Evolutionary conservation across 169 alveolate genomes (phyloP).

Genomic region (Cryptosporidium bovis): DNA sequence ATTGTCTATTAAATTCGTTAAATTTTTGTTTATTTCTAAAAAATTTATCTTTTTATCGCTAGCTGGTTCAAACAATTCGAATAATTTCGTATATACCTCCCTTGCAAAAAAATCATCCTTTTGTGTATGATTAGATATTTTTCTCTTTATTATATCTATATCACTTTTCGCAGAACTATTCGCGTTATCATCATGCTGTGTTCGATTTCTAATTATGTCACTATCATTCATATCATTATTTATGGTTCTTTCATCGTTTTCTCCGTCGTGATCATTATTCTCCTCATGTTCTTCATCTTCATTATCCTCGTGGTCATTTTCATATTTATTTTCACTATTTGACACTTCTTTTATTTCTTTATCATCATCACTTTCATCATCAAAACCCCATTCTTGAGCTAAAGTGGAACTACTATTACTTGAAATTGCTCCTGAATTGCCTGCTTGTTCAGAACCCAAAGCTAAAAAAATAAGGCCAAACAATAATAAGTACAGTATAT

Average conservation of each 20-base stretch:
- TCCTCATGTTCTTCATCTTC: neutral
- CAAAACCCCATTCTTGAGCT: conserved; percentile 6
- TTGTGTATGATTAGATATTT: neutral
- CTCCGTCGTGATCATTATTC: neutral
- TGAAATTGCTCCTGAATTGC: neutral
- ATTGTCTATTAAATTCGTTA: conserved; percentile 19
- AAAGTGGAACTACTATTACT: neutral
- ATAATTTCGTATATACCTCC: conserved; percentile 12
- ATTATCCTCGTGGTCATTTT: neutral
- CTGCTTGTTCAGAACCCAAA: too few species aligned
- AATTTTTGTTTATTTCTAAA: conserved; percentile 20
- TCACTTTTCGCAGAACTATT: neutral
- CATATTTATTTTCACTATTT: neutral
- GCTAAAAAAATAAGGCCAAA: too few species aligned
- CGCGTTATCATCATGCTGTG: neutral
- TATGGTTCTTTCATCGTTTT: neutral
- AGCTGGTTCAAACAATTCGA: conserved; percentile 68
- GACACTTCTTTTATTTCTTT: neutral
- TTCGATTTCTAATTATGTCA: neutral
- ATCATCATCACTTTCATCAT: conserved; percentile 52
- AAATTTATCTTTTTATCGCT: conserved; percentile 25
- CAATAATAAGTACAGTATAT: too few species aligned
- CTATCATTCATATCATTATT: neutral
- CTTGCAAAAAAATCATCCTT: conserved; percentile 37
- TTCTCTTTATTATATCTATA: neutral